These are phyloP conservation scores for Laguncularia racemosa DNA, from an alignment of 345 rosid species.

Conservation along the genomic window DNA sequence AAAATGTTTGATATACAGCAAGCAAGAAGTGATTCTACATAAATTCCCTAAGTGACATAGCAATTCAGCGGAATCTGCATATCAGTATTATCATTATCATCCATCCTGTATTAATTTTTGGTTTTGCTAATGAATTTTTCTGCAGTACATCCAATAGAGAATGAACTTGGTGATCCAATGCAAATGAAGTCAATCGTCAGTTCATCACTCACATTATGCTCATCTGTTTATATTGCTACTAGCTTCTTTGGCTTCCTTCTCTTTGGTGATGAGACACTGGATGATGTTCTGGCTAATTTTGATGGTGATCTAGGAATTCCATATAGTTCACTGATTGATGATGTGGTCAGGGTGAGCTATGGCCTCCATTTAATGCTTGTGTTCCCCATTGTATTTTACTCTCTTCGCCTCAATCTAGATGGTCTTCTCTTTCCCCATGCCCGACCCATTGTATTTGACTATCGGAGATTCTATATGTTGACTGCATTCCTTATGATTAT, in stretches of 20 bases:
- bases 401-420: slow-evolving; percentile 58
- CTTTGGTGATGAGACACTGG: slow-evolving; percentile 52
- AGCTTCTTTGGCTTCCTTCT: slow-evolving; percentile 64
- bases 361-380: slow-evolving; percentile 69
- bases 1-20: too few species aligned
- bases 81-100: too few species aligned
- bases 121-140: neutral
- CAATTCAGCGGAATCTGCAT: too few species aligned
- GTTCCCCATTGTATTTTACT: slow-evolving; percentile 61
- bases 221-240: slow-evolving; percentile 52
- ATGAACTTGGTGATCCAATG: slow-evolving; percentile 46
- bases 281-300: slow-evolving; percentile 65
- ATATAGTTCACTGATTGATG: slow-evolving; percentile 49
- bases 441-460: slow-evolving; percentile 38
- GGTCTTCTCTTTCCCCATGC: slow-evolving; percentile 58
- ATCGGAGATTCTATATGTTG: slow-evolving; percentile 37
- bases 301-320: slow-evolving; percentile 65
- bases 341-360: slow-evolving; percentile 53
- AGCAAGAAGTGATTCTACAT: neutral
- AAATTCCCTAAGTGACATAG: too few species aligned
- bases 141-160: slow-evolving; percentile 67
- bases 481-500: slow-evolving; percentile 46
- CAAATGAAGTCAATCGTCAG: slow-evolving; percentile 56
- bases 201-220: slow-evolving; percentile 45
- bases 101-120: neutral